Evolutionary conservation across 169 alveolate genomes (phyloP).

Genomic region (Plasmodium fragile): DNA sequence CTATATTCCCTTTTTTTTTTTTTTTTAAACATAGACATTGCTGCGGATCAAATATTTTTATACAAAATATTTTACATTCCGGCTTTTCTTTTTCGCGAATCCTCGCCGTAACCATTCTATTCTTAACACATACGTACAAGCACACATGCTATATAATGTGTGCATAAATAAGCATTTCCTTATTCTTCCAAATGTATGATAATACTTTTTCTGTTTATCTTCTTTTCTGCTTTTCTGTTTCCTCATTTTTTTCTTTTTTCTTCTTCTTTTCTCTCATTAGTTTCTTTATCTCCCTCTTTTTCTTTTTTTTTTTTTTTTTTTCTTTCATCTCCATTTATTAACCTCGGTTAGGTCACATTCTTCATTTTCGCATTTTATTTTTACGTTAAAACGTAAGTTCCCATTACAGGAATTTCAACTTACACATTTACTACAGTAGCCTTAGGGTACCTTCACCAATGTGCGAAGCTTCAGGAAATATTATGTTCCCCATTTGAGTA

Average conservation of each 20-base stretch:
- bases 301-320: not conserved
- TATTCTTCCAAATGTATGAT: not conserved
- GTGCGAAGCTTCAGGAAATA: not conserved
- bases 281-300: not conserved
- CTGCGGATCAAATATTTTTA: slow-evolving; percentile 19
- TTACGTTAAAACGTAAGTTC: not conserved
- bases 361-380: not conserved
- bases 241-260: not conserved
- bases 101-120: not conserved
- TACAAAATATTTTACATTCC: not conserved
- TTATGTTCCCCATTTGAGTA: slow-evolving; percentile 7
- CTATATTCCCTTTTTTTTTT: slow-evolving; percentile 3
- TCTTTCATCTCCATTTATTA: not conserved
- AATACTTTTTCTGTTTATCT: slow-evolving; percentile 1
- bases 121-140: not conserved
- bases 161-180: not conserved
- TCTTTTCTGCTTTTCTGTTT: not conserved
- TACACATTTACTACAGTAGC: slow-evolving; percentile 32
- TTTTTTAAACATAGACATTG: slow-evolving; percentile 59
- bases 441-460: not conserved
- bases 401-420: not conserved
- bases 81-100: slow-evolving; percentile 20
- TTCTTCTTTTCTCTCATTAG: not conserved
- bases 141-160: not conserved
- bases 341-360: not conserved